These are phyloP conservation scores for Aspergillus luchuensis DNA, from an alignment of 2,329 filamentous ascomycete species.

Conservation along the genomic window DNA sequence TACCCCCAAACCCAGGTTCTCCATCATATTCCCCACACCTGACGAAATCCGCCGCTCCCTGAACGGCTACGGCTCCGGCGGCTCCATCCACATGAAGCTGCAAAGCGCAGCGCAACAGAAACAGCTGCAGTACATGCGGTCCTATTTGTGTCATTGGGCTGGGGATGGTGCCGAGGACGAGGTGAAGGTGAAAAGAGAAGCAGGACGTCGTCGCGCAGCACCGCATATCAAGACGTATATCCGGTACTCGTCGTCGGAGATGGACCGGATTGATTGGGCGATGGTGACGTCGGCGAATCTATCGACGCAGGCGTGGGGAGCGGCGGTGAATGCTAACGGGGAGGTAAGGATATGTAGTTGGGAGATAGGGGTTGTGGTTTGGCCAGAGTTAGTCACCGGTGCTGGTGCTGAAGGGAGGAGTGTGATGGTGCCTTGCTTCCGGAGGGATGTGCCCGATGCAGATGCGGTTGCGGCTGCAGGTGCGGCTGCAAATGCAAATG, in stretches of 20 bases:
- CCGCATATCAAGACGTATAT: conserved; percentile 92
- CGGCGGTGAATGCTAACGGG: conserved; percentile 57
- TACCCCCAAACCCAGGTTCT: conserved; percentile 50
- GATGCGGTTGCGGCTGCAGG: conserved; percentile 11
- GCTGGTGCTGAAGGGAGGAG: conserved; percentile 29
- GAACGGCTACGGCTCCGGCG: conserved; percentile 75
- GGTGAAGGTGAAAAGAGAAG: conserved; percentile 41
- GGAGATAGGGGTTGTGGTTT: conserved; percentile 81
- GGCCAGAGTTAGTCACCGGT: conserved; percentile 61
- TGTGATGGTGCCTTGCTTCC: conserved; percentile 70
- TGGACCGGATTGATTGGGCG: conserved; percentile 72
- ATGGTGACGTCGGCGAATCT: conserved; percentile 88
- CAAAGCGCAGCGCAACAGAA: conserved; percentile 69
- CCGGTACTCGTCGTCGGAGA: conserved; percentile 52
- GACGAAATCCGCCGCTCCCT: conserved; percentile 75
- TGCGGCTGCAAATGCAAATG: conserved; percentile 3
- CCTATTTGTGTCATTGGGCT: conserved; percentile 75
- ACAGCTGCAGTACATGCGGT: conserved; percentile 71
- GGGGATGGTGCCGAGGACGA: conserved; percentile 49
- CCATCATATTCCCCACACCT: conserved; percentile 77
- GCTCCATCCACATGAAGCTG: conserved; percentile 79
- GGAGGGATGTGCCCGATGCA: conserved; percentile 56
- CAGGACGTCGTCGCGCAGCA: conserved; percentile 68
- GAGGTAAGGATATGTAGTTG: conserved; percentile 75
- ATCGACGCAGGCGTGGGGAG: conserved; percentile 87